These are phyloP conservation scores for Biscogniauxia mediterranea DNA, from an alignment of 2,329 filamentous ascomycete species.

Conservation along the genomic window DNA sequence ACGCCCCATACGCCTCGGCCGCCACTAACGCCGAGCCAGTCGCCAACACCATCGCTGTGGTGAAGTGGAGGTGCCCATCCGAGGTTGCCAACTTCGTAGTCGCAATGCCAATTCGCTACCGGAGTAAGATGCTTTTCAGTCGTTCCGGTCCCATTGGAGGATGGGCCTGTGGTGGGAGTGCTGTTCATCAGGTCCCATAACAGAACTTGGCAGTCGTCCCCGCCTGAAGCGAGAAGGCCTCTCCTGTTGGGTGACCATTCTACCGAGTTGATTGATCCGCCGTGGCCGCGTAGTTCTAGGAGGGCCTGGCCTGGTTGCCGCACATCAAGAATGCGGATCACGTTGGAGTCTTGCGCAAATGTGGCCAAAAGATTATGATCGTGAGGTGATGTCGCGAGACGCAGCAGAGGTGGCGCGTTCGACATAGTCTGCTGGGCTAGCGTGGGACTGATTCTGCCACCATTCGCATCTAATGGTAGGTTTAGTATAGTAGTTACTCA, in stretches of 20 bases:
- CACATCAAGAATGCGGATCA: conserved; percentile 93
- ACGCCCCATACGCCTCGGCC: conserved; percentile 82
- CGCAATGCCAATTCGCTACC: conserved; percentile 77
- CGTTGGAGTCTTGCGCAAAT: conserved; percentile 87
- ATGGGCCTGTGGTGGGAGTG: conserved; percentile 44
- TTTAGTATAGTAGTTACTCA: conserved; percentile 3
- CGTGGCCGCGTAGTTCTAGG: conserved; percentile 87
- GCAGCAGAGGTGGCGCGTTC: conserved; percentile 73
- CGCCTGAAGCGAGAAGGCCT: conserved; percentile 87
- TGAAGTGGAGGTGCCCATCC: conserved; percentile 77
- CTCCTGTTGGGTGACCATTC: conserved; percentile 91
- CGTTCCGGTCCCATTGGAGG: conserved; percentile 49
- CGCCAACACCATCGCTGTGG: conserved; percentile 63
- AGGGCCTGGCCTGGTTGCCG: conserved; percentile 94
- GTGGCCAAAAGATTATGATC: conserved; percentile 96
- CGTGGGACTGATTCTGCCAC: conserved; percentile 68
- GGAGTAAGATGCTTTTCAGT: conserved; percentile 63
- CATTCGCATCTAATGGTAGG: conserved; percentile 47
- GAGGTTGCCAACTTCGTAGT: conserved; percentile 82
- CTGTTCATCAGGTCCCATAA: conserved; percentile 89
- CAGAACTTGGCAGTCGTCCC: conserved; percentile 86
- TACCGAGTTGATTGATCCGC: conserved; percentile 82
- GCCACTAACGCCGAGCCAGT: conserved; percentile 82
- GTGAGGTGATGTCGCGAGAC: conserved; percentile 87
- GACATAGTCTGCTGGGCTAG: conserved; percentile 74